Evolutionary conservation across 768 basidiomycete species (phyloP).

Genomic region (Brasilioporus rufonigricans): DNA sequence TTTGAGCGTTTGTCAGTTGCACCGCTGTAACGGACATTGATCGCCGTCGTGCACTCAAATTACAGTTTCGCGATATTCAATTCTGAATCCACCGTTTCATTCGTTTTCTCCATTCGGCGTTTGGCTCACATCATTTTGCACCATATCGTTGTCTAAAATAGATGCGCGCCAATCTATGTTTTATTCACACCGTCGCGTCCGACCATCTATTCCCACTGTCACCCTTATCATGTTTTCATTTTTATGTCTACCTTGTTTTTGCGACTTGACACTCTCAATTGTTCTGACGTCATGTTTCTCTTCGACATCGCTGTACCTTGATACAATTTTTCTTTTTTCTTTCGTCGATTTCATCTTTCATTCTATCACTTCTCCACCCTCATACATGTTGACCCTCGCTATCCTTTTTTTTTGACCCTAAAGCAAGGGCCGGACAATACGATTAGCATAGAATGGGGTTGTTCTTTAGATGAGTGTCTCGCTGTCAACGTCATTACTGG

Average conservation of each 20-base stretch:
- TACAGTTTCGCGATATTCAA: constrained; percentile 20
- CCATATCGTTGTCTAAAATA: constrained; percentile 18
- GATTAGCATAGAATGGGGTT: constrained; percentile 18
- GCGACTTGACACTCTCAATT: neutral
- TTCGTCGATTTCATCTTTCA: neutral
- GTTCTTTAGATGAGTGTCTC: constrained; percentile 6
- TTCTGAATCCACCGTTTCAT: constrained; percentile 4
- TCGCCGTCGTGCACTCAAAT: constrained; percentile 14
- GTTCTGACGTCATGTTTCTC: constrained; percentile 8
- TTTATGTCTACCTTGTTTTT: constrained; percentile 1
- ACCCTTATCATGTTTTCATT: constrained; percentile 1
- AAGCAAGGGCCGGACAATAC: constrained; percentile 14
- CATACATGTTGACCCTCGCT: constrained; percentile 1
- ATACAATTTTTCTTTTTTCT: constrained; percentile 10
- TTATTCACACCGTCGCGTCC: neutral
- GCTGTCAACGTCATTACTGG: neutral
- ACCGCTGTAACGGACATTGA: constrained; percentile 9
- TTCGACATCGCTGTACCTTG: constrained; percentile 18
- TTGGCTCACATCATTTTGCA: constrained; percentile 10
- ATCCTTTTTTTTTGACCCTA: neutral
- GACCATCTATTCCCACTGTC: neutral
- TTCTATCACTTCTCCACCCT: neutral
- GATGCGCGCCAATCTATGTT: constrained; percentile 14
- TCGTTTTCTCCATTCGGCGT: constrained; percentile 6
- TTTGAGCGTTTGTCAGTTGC: constrained; percentile 4